Evolutionary conservation across 1,284 basidiomycete species (phyloP), one percentile per base, ranked within the genome.

Genomic region (Trametes pubescens): DNA sequence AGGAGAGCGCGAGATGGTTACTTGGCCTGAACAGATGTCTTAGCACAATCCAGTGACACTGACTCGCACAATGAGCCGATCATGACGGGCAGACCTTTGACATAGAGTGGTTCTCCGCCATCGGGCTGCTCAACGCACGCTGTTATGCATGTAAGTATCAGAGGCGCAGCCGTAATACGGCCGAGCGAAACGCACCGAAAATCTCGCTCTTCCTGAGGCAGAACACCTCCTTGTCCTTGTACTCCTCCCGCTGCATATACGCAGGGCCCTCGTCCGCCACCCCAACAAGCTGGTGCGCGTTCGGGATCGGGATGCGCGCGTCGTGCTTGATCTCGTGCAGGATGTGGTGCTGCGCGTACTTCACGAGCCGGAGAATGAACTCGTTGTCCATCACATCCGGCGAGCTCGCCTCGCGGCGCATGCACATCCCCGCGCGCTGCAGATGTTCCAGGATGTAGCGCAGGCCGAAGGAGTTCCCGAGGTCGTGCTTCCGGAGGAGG

Each of bases 241-340:
- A 32, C 32, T 51, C 49, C 49, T 85, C 87, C 8, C 73, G 77
- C 8, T 71, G 71, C 57, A 77, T 76, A 67, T 92, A 90, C 1
- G 85, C 82, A 4, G 85, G 83, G 2, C 90, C 90, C 77, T 93
- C 92, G 72, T 93, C 92, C 14, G 89, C 89, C n/a, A 93, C 83
- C 3, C 92, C 92, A 18, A 93, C 89, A 7, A 93, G 80, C 34
- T 87, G 81, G 66, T 85, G 84, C 60, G 87, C 87, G 0, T 87
- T 76, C 1, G 85, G 85, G 24, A 94, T 83, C 2, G 82, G 83
- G 44, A 94, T 90, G 18, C 90, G 81, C 0, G 90, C 91, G 34
- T 81, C 79, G 69, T 92, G 85, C 71, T 93, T 93, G 73, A 94
- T 85, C 56, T 86, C 86, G 18, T 89, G 81, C 21, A 94, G 77